Conservation (phyloP, 495 filamentous ascomycete genomes). For the Wilcoxina mikolae region DNA sequence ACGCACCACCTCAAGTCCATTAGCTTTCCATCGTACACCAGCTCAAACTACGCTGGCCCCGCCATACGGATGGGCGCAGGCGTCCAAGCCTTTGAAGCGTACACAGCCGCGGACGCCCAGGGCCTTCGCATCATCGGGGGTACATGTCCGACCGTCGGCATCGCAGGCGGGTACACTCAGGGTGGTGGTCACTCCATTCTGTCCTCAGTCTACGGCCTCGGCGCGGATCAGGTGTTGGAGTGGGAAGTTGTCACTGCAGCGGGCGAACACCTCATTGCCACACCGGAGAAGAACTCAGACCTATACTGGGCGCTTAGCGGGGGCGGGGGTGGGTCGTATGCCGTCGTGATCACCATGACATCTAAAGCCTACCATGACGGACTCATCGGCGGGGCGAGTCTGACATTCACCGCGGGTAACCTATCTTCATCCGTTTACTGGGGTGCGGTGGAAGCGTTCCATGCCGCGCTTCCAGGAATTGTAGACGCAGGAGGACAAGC, state of each 20-base stretch:
- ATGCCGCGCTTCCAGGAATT: background rate
- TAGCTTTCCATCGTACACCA: constrained; percentile 29
- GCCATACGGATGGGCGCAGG: constrained; percentile 45
- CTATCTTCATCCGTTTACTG: background rate
- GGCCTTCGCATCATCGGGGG: constrained; percentile 39
- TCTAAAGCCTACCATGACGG: constrained; percentile 34
- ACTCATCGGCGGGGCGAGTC: background rate
- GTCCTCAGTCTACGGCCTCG: constrained; percentile 38
- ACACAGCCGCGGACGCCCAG: constrained; percentile 33
- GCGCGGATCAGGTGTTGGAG: constrained; percentile 40
- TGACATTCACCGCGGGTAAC: background rate
- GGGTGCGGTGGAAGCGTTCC: background rate
- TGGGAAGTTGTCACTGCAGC: constrained; percentile 45
- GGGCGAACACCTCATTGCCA: constrained; percentile 40
- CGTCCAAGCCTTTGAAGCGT: constrained; percentile 38
- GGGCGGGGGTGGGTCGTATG: constrained; percentile 42
- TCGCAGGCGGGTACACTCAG: constrained; percentile 38
- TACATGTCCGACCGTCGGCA: constrained; percentile 35
- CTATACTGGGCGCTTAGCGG: constrained; percentile 52
- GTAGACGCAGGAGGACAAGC: background rate
- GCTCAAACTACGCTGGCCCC: too few relatives aligned
- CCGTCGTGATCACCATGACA: constrained; percentile 38
- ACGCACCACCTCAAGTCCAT: constrained; percentile 44
- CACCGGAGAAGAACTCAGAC: constrained; percentile 37
- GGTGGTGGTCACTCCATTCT: constrained; percentile 49